Evolutionary conservation across 768 basidiomycete genomes (phyloP), one percentile per base, ranked within the genome.

Genomic region (Cyclocybe cylindracea): DNA sequence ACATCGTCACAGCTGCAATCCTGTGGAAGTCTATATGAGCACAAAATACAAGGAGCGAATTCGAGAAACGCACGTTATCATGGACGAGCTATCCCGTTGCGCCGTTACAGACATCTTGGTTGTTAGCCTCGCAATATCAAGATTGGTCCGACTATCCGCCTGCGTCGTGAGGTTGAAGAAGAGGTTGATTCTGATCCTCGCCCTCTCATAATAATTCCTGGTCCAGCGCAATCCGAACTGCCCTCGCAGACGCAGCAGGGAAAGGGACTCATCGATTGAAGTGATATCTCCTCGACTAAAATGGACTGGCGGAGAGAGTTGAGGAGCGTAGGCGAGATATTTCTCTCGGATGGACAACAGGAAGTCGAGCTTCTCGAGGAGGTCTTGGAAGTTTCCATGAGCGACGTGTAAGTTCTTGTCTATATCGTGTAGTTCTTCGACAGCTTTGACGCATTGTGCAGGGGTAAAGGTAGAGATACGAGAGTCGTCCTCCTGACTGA

Each of bases 21-120:
- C 51, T 52, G 4, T 3, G 16, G 11, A 38, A 11, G 14, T 46
- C 19, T 31, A 5, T 24, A 7, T 14, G 44, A 29, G 18, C 7
- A 33, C 33, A 11, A 10, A 10, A 13, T n/a, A 46, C 13, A 33
- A 14, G 10, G 11, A 14, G 13, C 7, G 44, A 46, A 10, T 7
- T 33, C 7, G 10, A 14, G 33, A 35, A 31, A 16, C 46, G 8
- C 13, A 50, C 51, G 51, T 52, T 19, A 52, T 52, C 51, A 52
- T 52, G 7, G 51, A 52, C 11, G 51, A 52, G 14, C 51, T 52
- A 39, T 52, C 51, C 38, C 38, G 40, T 33, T 52, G 51, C 7
- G 44, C 46, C 37, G 44, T 44, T 24, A 38, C 44, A 9, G 51
- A 36, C n/a, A 52, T 52, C 35, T 52, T 52, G 7, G 35, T 46